Evolutionary conservation across 768 basidiomycete genomes (phyloP).

Genomic region (Coprinopsis sp.): DNA sequence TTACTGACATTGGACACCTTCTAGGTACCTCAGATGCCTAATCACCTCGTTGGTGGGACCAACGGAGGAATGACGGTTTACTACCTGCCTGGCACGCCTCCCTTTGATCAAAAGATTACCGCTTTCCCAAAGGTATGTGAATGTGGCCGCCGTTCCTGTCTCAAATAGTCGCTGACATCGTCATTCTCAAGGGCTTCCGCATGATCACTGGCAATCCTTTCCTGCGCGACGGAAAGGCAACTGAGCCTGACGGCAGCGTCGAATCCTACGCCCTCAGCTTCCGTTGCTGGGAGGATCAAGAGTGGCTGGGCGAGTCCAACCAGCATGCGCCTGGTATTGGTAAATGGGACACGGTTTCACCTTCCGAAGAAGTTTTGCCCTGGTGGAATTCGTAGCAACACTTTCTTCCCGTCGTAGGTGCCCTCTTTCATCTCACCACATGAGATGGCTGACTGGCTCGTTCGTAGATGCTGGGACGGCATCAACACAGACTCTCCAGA

Average conservation of each 20-base stretch:
- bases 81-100: constrained; percentile 3
- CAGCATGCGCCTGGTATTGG: constrained; percentile 5
- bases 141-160: too few species aligned
- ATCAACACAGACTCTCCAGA: constrained; percentile 4
- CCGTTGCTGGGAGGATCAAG: constrained; percentile 5
- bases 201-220: constrained; percentile 10
- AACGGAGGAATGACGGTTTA: constrained; percentile 9
- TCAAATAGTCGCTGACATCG: too few species aligned
- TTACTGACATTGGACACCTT: background rate
- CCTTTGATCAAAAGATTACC: background rate
- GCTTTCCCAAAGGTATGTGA: constrained; percentile 10
- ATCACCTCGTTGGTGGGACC: background rate
- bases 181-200: constrained; percentile 7
- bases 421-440: too few species aligned
- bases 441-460: background rate
- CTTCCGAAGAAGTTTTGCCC: background rate
- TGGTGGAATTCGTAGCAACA: constrained; percentile 7
- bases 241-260: background rate
- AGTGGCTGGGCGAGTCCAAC: background rate
- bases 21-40: constrained; percentile 7
- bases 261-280: background rate
- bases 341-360: constrained; percentile 5
- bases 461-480: constrained; percentile 10
- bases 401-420: constrained; percentile 6
- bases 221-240: background rate